Conservation (phyloP, 441 rosid genomes). For the Capsella rubella region DNA sequence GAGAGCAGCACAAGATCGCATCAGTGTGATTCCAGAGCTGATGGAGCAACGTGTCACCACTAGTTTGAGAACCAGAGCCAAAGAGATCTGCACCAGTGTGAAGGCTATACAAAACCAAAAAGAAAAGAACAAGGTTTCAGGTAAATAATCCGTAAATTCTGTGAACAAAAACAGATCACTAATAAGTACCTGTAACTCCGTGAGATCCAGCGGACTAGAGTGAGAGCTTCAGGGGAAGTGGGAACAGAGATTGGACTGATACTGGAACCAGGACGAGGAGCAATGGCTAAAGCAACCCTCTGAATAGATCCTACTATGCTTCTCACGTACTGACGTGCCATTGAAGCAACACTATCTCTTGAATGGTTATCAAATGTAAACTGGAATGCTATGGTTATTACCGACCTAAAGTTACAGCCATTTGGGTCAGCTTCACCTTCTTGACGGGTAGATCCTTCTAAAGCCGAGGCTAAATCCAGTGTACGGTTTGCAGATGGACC, state of each 20-base stretch:
- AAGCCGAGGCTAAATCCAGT: conserved; percentile 84
- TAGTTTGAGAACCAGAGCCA: conserved; percentile 52
- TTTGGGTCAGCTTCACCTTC: conserved; percentile 52
- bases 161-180: neutral
- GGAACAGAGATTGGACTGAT: conserved; percentile 58
- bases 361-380: conserved; percentile 81
- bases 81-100: conserved; percentile 79
- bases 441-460: conserved; percentile 61
- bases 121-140: neutral
- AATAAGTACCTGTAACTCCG: conserved; percentile 78
- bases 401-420: conserved; percentile 74
- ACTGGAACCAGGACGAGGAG: conserved; percentile 61
- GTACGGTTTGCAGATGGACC: conserved; percentile 71
- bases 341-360: conserved; percentile 83
- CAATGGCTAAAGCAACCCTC: conserved; percentile 95
- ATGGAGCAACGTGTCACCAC: conserved; percentile 74
- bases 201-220: conserved; percentile 80
- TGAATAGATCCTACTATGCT: conserved; percentile 89
- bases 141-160: neutral
- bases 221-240: conserved; percentile 89
- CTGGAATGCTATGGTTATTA: conserved; percentile 91
- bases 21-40: conserved; percentile 88
- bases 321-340: conserved; percentile 94
- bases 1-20: conserved; percentile 91
- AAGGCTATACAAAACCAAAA: conserved; percentile 51